Base-by-base conservation (phyloP, 2,329 filamentous ascomycete species). In the Sclerotinia trifoliorum region DNA sequence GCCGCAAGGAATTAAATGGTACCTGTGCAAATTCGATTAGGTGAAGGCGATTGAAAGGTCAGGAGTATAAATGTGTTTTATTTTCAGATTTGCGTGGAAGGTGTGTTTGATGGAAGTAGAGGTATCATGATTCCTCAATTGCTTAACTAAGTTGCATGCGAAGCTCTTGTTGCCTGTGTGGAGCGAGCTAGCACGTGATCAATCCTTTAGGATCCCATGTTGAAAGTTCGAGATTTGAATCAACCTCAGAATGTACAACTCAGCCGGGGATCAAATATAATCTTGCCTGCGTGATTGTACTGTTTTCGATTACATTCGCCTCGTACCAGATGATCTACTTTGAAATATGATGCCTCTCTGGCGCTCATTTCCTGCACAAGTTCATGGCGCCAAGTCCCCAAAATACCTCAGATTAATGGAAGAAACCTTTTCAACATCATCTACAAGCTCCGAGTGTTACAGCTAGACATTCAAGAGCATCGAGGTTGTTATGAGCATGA, bases 161-260 rank as follows among this genome's bases (percentile, higher is more conserved):
- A 68, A 68, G 66, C 66, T 67, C 65, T 44, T 64, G 58, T 57
- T 68, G 66, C 66, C 66, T 68, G 48, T 68, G 48, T 51, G 60
- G 44, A 51, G 26, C 52, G 35, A 58, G 10, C 17, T 5, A 66
- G 8, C 60, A 42, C 39, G 39, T 42, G 39, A 42, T 6, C 26
- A 26, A 39, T 7, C 17, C 46, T 26, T 24, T 24, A 5, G 26
- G 29, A 52, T 26, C 13, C 24, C n/a, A 10, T 42, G 35, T 24
- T 26, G 17, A 15, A 57, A 42, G 17, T 26, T 19, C 24, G 8
- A 7, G 3, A 24, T 51, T 35, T 17, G n/a, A 1, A 21, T 26
- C 29, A 24, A 42, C n/a, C 29, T 62, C 58, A 26, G 3, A 51
- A 24, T n/a, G 19, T 5, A 24, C 6, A 35, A 61, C 58, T 2